These are phyloP conservation scores for Boletellus deceptivus DNA, from an alignment of 1,284 basidiomycete genomes.

Conservation along the genomic window DNA sequence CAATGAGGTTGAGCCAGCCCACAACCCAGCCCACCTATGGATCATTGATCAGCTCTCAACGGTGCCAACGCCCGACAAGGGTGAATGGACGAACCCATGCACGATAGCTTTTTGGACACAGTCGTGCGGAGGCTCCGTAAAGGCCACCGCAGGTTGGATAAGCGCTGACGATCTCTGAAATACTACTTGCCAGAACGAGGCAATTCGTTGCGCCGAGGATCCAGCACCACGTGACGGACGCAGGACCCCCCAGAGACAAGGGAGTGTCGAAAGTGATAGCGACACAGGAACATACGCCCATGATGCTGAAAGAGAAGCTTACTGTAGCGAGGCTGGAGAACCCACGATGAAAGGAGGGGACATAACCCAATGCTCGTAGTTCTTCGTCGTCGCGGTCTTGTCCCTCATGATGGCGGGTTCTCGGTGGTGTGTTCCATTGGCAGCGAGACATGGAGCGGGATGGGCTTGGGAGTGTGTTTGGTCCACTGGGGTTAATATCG, in stretches of 20 bases:
- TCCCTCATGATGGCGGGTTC: background rate
- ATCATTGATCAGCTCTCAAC: background rate
- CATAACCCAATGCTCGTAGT: conserved; percentile 68
- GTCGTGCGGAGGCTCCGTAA: conserved; percentile 72
- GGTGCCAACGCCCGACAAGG: conserved; percentile 6
- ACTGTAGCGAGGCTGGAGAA: conserved; percentile 75
- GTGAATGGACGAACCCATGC: conserved; percentile 42
- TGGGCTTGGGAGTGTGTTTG: background rate
- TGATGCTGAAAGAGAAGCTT: conserved; percentile 31
- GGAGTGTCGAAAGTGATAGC: conserved; percentile 83
- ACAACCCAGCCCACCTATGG: conserved; percentile 66
- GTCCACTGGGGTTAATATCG: no score
- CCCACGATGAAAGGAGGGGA: conserved; percentile 77
- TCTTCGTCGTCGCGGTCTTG: conserved; percentile 55
- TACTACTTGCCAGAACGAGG: conserved; percentile 72
- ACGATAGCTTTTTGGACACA: conserved; percentile 69
- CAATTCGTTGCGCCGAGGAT: conserved; percentile 72
- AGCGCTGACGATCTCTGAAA: conserved; percentile 76
- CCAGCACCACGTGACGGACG: conserved; percentile 84
- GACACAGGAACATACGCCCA: conserved; percentile 75
- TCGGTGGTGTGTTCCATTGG: background rate
- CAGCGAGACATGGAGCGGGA: conserved; percentile 4
- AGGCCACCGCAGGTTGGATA: conserved; percentile 84
- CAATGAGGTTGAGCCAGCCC: conserved; percentile 87
- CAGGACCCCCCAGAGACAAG: conserved; percentile 69